Evolutionary conservation across 23 red algal species (phyloP).

Genomic region (Gracilaria gracilis): DNA sequence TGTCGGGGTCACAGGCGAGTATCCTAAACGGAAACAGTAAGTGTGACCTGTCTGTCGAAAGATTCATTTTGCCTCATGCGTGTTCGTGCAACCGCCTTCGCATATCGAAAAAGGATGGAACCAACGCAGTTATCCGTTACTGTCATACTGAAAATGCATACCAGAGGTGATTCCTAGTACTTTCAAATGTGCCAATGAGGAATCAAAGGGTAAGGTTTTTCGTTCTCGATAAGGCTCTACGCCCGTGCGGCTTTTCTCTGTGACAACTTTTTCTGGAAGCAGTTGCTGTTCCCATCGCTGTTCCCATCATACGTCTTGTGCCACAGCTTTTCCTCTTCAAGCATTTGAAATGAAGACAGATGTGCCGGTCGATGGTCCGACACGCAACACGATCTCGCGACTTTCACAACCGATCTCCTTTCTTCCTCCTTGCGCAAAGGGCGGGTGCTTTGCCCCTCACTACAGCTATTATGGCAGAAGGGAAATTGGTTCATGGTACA

Average conservation of each 20-base stretch:
- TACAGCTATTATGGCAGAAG: no score
- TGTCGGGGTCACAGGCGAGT: no score
- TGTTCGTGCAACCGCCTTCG: background rate
- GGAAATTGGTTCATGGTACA: no score
- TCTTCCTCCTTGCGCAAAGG: no score
- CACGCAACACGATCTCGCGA: no score
- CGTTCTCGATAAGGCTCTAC: background rate
- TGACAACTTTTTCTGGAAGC: background rate
- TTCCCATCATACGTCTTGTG: background rate
- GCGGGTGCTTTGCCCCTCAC: no score
- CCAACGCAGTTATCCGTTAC: background rate
- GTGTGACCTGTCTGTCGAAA: background rate
- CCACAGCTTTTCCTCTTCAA: no score
- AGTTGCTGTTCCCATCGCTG: background rate
- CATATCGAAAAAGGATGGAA: slow-evolving; percentile 5
- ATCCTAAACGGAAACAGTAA: background rate
- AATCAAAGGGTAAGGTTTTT: background rate
- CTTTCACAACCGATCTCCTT: no score
- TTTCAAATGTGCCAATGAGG: background rate
- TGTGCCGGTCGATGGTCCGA: no score
- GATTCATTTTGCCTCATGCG: background rate
- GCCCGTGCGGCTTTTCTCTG: background rate
- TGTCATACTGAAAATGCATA: background rate
- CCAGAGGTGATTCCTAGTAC: slow-evolving; percentile 5
- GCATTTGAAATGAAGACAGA: no score